Base-by-base conservation (phyloP, 2,329 filamentous ascomycete genomes). In the Penicillium sp. region DNA sequence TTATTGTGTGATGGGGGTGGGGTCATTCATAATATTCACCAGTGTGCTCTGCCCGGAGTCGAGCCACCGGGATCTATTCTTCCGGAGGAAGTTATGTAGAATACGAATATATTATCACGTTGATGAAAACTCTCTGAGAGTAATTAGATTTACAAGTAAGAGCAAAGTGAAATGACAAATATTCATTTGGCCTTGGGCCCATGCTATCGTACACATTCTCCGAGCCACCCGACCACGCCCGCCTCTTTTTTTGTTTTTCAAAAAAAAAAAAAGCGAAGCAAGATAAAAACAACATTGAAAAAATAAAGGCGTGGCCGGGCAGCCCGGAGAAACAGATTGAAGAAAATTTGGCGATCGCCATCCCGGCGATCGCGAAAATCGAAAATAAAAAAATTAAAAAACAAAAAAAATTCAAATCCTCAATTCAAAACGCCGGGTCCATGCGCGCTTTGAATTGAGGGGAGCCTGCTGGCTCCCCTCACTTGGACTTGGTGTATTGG, bases 151-250 rank as follows among this genome's bases (percentile, higher is more conserved):
- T 46, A 53, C 16, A 39, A 47, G 39, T 46, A 23, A 45, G 39
- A 45, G 23, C 44, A 44, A 50, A 36, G 33, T 29, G 27, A 47
- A 10, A n/a, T 44, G 23, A 21, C 31, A 55, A 60, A 9, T 56
- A 58, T 55, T 49, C 56, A 58, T 58, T 61, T 56, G 41, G 47
- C 53, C 53, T 40, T 52, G 31, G 55, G 55, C 43, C 63, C 39
- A 65, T 64, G 62, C 60, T 64, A 64, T 64, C 49, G 53, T 65
- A 65, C 63, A 65, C 33, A 34, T 54, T 47, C 50, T 46, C 57
- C 55, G 55, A 58, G 51, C 60, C 49, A 29, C 51, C 55, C 63
- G 55, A 54, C 59, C 56, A 51, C 46, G 59, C 58, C 7, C 25
- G 25, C 25, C 2, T 27, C 25, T 27, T 47, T 53, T 54, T 59